These are phyloP conservation scores for Vitis rupestris DNA, from an alignment of 164 flowering plant species.

Conservation along the genomic window DNA sequence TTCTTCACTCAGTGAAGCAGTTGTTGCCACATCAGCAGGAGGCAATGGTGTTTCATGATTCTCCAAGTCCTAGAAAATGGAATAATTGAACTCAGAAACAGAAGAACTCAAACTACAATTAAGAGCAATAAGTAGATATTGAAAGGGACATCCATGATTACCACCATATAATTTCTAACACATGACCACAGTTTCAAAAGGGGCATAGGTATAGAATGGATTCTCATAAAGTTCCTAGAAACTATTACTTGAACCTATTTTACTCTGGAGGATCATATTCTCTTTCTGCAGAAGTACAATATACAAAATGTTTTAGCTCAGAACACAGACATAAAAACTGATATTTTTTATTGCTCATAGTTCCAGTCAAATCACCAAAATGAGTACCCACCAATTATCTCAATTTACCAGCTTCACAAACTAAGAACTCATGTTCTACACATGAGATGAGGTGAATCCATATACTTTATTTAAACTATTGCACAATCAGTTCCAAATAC, in stretches of 20 bases:
- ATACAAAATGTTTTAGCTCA: no score
- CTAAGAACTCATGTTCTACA: no score
- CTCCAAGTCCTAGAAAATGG: conserved; percentile 20
- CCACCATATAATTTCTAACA: no score
- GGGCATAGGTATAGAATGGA: no score
- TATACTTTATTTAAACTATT: no score
- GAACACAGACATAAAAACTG: neutral
- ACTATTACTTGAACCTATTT: no score
- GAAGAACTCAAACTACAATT: neutral
- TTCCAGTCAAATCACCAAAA: neutral
- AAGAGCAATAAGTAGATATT: neutral
- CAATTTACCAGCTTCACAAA: no score
- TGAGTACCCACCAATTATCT: neutral
- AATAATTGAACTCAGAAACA: neutral
- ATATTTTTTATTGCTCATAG: neutral
- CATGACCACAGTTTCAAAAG: no score
- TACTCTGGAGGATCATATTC: neutral
- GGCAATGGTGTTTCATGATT: conserved; percentile 19
- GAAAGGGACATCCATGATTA: neutral
- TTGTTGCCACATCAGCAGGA: conserved; percentile 21
- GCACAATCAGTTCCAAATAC: no score
- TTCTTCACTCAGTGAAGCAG: conserved; percentile 23
- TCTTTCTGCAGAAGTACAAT: no score
- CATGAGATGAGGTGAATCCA: no score
- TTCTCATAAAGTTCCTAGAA: no score